phyloP scores from a whole-genome alignment of 2,329 filamentous ascomycete genomes.

The Biscogniauxia mediterranea region DNA sequence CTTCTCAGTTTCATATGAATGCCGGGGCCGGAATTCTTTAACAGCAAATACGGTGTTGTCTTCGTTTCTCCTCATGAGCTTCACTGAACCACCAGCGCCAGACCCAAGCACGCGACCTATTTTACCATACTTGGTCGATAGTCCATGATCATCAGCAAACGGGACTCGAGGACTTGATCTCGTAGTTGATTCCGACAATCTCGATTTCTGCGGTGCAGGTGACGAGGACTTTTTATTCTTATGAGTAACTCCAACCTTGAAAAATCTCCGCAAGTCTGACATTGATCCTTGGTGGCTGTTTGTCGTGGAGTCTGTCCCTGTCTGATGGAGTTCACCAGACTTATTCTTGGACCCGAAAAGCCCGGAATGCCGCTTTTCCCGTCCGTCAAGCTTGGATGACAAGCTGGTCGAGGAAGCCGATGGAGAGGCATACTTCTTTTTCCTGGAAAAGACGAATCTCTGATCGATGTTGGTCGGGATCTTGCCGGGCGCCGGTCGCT shows the following conservation, averaged over 20 bases:
- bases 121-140: slow-evolving; percentile 91
- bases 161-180: slow-evolving; percentile 66
- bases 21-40: slow-evolving; percentile 90
- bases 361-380: slow-evolving; percentile 52
- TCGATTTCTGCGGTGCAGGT: slow-evolving; percentile 55
- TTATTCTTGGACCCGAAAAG: slow-evolving; percentile 40
- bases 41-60: slow-evolving; percentile 95
- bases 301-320: slow-evolving; percentile 48
- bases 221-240: slow-evolving; percentile 69
- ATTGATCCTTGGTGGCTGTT: slow-evolving; percentile 73
- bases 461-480: slow-evolving; percentile 68
- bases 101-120: slow-evolving; percentile 91
- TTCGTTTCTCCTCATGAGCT: slow-evolving; percentile 88
- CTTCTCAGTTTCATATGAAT: slow-evolving; percentile 89
- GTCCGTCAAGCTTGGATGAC: slow-evolving; percentile 40
- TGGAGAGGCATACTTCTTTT: slow-evolving; percentile 64
- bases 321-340: slow-evolving; percentile 43
- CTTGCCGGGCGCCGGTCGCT: slow-evolving; percentile 67
- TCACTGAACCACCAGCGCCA: slow-evolving; percentile 90
- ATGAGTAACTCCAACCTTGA: slow-evolving; percentile 71
- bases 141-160: slow-evolving; percentile 89
- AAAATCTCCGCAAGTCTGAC: slow-evolving; percentile 94
- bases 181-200: slow-evolving; percentile 44
- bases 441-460: slow-evolving; percentile 78
- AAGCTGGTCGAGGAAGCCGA: slow-evolving; percentile 51